A percentile compares a stretch with the other conserved stretches of the same genome.
These are phyloP conservation scores for Ballota nigra DNA, from an alignment of 257 asterid species.

Conservation along the genomic window DNA sequence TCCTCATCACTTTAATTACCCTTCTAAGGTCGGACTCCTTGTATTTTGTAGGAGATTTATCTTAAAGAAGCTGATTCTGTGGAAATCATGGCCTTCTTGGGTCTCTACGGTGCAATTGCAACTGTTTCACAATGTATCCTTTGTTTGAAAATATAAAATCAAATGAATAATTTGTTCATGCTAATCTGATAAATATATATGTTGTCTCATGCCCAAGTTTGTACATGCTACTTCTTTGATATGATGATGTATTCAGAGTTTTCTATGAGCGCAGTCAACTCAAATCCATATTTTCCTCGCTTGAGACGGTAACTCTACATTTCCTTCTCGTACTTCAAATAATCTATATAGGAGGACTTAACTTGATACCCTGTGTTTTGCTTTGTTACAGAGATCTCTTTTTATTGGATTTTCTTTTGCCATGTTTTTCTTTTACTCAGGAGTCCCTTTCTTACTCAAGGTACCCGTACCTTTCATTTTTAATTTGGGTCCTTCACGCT, in stretches of 20 bases:
- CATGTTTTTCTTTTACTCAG: conserved; percentile 79
- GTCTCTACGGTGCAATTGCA: conserved; percentile 81
- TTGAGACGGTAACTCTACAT: conserved; percentile 49
- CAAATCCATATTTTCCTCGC: conserved; percentile 68
- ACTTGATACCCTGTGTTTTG: conserved; percentile 19
- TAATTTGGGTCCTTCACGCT: background rate
- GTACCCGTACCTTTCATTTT: conserved; percentile 32
- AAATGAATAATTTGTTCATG: too few relatives aligned
- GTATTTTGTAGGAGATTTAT: conserved; percentile 64
- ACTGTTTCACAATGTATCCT: conserved; percentile 83
- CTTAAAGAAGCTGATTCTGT: conserved; percentile 78
- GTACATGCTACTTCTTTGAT: conserved; percentile 25
- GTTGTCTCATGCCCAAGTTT: background rate
- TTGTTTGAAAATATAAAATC: background rate
- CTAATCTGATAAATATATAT: too few relatives aligned
- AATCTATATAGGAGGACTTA: background rate
- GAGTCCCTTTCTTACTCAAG: conserved; percentile 81
- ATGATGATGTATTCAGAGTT: conserved; percentile 37
- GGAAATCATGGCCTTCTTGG: conserved; percentile 92
- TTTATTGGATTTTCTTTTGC: conserved; percentile 86
- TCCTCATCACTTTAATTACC: too few relatives aligned
- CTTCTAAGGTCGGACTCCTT: too few relatives aligned
- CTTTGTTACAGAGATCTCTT: conserved; percentile 59
- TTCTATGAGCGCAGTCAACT: conserved; percentile 78
- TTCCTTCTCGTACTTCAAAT: background rate